Conservation (phyloP, 139 green algal genomes). For the Nannochloris sp. region DNA sequence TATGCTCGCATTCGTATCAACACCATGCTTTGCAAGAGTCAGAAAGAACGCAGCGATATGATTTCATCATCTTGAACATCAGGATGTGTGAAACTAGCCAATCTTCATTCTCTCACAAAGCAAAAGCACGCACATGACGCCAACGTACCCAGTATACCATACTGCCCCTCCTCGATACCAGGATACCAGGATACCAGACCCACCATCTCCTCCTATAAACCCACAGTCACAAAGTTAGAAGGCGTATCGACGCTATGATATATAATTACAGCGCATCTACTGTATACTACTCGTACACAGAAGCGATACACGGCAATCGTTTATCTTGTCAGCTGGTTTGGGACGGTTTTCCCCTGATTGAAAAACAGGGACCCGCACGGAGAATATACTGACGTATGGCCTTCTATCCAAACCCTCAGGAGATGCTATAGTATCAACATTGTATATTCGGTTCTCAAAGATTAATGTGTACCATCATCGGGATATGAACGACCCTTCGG, state of each 20-base stretch:
- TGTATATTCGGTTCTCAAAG: constrained; percentile 39
- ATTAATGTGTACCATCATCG: constrained; percentile 30
- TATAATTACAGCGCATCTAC: not conserved
- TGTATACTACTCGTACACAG: not conserved
- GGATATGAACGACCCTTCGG: not conserved
- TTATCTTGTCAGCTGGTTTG: constrained; percentile 23
- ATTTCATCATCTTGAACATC: constrained; percentile 5
- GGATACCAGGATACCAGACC: no score
- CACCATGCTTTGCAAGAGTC: constrained; percentile 13
- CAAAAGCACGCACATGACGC: not conserved
- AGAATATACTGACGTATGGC: constrained; percentile 27
- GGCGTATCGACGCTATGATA: not conserved
- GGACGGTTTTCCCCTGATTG: constrained; percentile 10
- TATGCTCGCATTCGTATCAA: constrained; percentile 4
- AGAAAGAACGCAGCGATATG: constrained; percentile 42
- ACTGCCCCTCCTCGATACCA: no score
- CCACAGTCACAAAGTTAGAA: not conserved
- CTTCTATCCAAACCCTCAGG: constrained; percentile 21
- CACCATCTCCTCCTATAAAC: no score
- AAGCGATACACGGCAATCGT: not conserved
- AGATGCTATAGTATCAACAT: constrained; percentile 24
- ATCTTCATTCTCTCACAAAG: constrained; percentile 24
- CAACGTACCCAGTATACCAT: no score
- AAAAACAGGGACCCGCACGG: constrained; percentile 19
- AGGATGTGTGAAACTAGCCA: not conserved